Evolutionary conservation across 257 asterid genomes (phyloP), one percentile per base, ranked within the genome.

Genomic region (Scutellaria barbata): DNA sequence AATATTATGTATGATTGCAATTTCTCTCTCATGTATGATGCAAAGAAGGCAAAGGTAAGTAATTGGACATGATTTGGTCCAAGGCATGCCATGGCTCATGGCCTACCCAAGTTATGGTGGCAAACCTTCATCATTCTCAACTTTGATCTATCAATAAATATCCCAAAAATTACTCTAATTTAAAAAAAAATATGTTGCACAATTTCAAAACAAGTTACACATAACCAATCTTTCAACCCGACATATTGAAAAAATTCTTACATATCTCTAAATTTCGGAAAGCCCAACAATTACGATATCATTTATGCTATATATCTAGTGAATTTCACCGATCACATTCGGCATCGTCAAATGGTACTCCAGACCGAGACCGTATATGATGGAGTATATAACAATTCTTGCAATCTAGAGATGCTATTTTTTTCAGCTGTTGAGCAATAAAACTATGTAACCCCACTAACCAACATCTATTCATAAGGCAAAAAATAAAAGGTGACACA

Each of bases 11-110:
- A 79, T 82, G 76, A 79, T 79, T 78, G 72, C 77, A 69, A 68
- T 13, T 78, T 75, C 58, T 65, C 74, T 77, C 71, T 52, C 75
- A 80, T 80, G 85, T 79, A 66, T 82, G 84, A 79, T 73, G 79
- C 86, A 71, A 77, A 80, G 76, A 74, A 66, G 81, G 84, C 81
- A 73, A 78, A 70, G 79, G 81, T 65, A 9, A 71, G 80, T 73
- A 68, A 80, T 48, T 43, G 77, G 82, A 68, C 77, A 86, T 83
- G 84, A 86, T 86, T 83, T 81, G 83, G 88, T 86, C 87, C 73
- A 51, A 60, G 73, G 89, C 91, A 84, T 86, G 89, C 87, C 72
- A 74, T 80, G 81, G 77, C 59, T 73, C 75, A 72, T 82, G 87
- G 79, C 87, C 87, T 79, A 82, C 84, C 74, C 83, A 76, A 69